A percentile compares a stretch with the other conserved stretches of the same genome.
Conservation (phyloP, 75 land plant species). For the Cunninghamia lanceolata region DNA sequence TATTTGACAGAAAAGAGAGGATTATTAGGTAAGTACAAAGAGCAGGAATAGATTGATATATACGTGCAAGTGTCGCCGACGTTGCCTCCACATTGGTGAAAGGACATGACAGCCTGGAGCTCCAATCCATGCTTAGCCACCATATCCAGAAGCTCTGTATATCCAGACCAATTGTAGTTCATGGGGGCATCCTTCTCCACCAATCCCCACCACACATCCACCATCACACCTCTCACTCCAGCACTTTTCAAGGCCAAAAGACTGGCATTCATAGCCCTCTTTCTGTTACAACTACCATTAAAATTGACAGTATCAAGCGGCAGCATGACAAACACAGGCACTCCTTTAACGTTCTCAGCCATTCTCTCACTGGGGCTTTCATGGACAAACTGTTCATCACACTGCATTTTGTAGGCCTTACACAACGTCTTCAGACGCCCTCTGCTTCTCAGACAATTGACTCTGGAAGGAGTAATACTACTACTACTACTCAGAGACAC, state of each 20-base stretch:
- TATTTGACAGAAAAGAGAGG: background rate
- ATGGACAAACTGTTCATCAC: background rate
- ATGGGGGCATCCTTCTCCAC: conserved; percentile 76
- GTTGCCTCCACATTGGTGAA: conserved; percentile 87
- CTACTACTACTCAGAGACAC: background rate
- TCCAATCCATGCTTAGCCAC: conserved; percentile 60
- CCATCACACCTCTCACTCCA: conserved; percentile 85
- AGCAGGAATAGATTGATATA: background rate
- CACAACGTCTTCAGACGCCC: background rate
- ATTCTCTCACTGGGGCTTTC: background rate
- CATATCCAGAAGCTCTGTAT: conserved; percentile 70
- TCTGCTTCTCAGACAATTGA: background rate
- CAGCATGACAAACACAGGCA: conserved; percentile 75
- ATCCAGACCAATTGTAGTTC: conserved; percentile 71
- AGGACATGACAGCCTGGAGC: conserved; percentile 82
- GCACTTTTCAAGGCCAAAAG: conserved; percentile 76
- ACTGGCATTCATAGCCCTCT: conserved; percentile 70
- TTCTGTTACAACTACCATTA: conserved; percentile 48
- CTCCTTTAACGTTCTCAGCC: conserved; percentile 11
- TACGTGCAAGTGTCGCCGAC: conserved; percentile 87
- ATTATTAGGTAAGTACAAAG: background rate
- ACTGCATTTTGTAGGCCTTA: background rate
- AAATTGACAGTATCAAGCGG: conserved; percentile 64
- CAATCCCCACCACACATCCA: conserved; percentile 90
- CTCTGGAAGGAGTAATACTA: background rate